Percentiles rank a stretch among this genome's conserved stretches.
Conservation (phyloP, 1,284 basidiomycete genomes). For the Papiliotrema nemorosa region DNA sequence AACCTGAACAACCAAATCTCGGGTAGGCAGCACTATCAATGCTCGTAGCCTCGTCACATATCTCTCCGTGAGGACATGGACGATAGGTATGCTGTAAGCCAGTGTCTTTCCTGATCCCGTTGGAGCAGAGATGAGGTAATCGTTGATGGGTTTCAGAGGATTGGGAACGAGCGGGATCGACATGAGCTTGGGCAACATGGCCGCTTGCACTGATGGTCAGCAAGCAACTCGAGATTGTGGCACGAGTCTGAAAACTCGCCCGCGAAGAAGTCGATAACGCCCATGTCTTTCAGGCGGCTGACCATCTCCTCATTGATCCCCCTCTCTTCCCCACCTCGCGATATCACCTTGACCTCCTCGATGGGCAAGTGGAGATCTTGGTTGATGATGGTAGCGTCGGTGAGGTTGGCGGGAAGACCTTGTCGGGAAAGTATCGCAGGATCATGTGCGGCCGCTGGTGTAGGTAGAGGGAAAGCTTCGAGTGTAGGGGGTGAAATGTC, state of each 20-base stretch:
- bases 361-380: conserved; percentile 57
- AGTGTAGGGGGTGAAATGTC: conserved; percentile 35
- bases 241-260: conserved; percentile 55
- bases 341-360: conserved; percentile 49
- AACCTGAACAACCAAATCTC: conserved; percentile 92
- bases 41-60: conserved; percentile 83
- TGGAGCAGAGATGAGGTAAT: conserved; percentile 94
- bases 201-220: conserved; percentile 38
- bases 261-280: conserved; percentile 78
- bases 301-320: conserved; percentile 62
- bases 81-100: conserved; percentile 86
- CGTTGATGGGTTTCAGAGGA: conserved; percentile 65
- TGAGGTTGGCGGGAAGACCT: conserved; percentile 69
- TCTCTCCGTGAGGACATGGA: conserved; percentile 74
- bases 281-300: conserved; percentile 65
- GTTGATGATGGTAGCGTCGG: conserved; percentile 68
- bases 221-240: too few species aligned
- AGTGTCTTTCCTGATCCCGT: conserved; percentile 97
- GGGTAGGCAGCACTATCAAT: conserved; percentile 85
- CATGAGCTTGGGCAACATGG: conserved; percentile 41
- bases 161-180: conserved; percentile 57
- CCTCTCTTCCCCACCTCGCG: conserved; percentile 35
- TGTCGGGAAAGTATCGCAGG: conserved; percentile 66
- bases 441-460: conserved; percentile 66
- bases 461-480: conserved; percentile 64